A percentile compares a stretch with the other conserved stretches of the same genome.
Evolutionary conservation across 805 yeast species (phyloP).

Genomic region (Hanseniaspora pseudoguilliermondii): DNA sequence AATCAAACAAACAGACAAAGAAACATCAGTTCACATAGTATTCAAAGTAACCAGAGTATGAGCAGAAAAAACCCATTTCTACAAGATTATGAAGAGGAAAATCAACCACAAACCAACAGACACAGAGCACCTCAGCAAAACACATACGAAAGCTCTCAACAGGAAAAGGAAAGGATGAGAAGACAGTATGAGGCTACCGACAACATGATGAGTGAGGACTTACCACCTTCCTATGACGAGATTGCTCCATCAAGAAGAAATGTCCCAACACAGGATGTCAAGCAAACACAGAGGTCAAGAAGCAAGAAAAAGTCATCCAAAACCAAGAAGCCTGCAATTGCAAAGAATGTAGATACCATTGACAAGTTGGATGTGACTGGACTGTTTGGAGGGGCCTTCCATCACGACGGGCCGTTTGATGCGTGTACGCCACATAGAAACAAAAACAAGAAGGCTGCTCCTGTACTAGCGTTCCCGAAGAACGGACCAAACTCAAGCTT

Average conservation of each 20-base stretch:
- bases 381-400: slow-evolving; percentile 85
- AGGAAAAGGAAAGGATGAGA: slow-evolving; percentile 26
- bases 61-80: slow-evolving; percentile 24
- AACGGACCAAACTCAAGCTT: slow-evolving; percentile 89
- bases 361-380: slow-evolving; percentile 95
- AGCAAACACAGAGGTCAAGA: slow-evolving; percentile 15
- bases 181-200: slow-evolving; percentile 19
- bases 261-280: slow-evolving; percentile 14
- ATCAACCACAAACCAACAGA: not conserved
- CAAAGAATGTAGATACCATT: slow-evolving; percentile 79
- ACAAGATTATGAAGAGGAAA: slow-evolving; percentile 18
- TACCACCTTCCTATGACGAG: slow-evolving; percentile 62
- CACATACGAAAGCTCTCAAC: slow-evolving; percentile 26
- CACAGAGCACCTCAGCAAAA: slow-evolving; percentile 8
- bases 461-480: slow-evolving; percentile 87
- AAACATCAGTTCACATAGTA: slow-evolving; percentile 5
- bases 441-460: slow-evolving; percentile 62
- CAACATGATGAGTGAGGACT: slow-evolving; percentile 21
- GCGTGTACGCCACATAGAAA: slow-evolving; percentile 97
- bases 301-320: slow-evolving; percentile 17
- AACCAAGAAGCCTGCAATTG: slow-evolving; percentile 27
- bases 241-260: slow-evolving; percentile 32
- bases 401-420: slow-evolving; percentile 98
- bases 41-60: slow-evolving; percentile 10
- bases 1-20: not conserved